A percentile compares a stretch with the other conserved stretches of the same genome.
Evolutionary conservation across 192 early-diverging fungal species (phyloP).

Genomic region (Coemansia sp.): DNA sequence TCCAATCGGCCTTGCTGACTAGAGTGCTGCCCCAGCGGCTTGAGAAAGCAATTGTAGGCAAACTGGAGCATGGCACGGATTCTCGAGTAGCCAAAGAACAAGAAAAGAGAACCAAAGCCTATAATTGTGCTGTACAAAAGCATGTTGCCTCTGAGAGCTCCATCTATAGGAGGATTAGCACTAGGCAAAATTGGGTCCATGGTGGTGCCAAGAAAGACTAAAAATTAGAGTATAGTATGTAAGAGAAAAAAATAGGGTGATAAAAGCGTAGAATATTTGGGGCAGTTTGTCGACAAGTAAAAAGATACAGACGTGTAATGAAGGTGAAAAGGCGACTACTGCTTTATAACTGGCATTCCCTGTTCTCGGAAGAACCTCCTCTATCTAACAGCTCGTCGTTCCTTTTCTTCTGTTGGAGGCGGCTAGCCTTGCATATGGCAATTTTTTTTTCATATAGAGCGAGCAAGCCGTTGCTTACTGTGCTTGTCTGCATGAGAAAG

Average conservation of each 20-base stretch:
- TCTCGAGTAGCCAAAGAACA: neutral
- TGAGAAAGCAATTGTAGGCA: constrained; percentile 76
- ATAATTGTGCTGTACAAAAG: neutral
- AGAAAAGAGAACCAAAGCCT: neutral
- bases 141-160: neutral
- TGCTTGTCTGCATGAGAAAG: neutral
- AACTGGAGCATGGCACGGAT: constrained; percentile 28
- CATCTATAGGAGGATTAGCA: neutral
- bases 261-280: neutral
- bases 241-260: neutral
- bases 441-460: neutral
- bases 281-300: neutral
- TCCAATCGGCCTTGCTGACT: constrained; percentile 74
- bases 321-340: neutral
- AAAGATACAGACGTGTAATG: neutral
- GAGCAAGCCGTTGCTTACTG: neutral
- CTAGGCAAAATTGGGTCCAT: neutral
- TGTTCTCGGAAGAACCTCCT: neutral
- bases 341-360: neutral
- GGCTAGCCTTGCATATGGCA: constrained; percentile 5
- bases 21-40: constrained; percentile 61
- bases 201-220: neutral
- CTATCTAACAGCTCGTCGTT: neutral
- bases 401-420: neutral
- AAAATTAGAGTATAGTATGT: neutral